Conservation (phyloP, 192 early-diverging fungal species). For the Entomortierella beljakovae region DNA sequence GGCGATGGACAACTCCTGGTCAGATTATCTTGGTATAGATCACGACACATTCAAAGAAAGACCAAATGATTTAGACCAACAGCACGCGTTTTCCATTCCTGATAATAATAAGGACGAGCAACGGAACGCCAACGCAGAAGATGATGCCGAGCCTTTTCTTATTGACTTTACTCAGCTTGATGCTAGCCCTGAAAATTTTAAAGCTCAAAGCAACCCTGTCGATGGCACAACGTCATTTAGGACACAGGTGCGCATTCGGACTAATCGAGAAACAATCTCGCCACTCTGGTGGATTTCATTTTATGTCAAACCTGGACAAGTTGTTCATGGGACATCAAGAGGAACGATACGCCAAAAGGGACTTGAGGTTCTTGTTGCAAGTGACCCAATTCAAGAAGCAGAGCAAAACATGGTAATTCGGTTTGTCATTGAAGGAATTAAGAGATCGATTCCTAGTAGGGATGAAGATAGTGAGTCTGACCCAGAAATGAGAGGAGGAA, state of each 20-base stretch:
- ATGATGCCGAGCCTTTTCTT: conserved; percentile 4
- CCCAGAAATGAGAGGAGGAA: not conserved
- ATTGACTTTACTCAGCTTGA: conserved; percentile 45
- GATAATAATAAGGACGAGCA: not conserved
- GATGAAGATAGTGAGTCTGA: not conserved
- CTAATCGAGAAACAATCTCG: conserved; percentile 27
- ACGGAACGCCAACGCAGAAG: not conserved
- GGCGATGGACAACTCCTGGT: conserved; percentile 13
- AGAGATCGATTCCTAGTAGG: not conserved
- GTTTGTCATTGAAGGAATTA: conserved; percentile 40
- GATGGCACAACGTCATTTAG: conserved; percentile 13
- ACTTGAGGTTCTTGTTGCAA: conserved; percentile 13
- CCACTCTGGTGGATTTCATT: conserved; percentile 33
- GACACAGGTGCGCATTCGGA: conserved; percentile 45
- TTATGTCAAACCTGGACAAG: conserved; percentile 32
- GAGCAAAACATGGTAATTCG: conserved; percentile 39
- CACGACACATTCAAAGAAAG: not conserved
- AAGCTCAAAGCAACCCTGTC: not conserved
- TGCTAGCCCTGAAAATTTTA: conserved; percentile 8
- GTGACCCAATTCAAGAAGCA: conserved; percentile 21
- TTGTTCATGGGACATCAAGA: conserved; percentile 6
- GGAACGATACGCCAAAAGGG: conserved; percentile 21
- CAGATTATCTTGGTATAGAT: conserved; percentile 14
- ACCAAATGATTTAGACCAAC: not conserved
- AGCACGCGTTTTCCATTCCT: not conserved